phyloP scores from a whole-genome alignment of 306 rosid species.

The Pyrus pyrifolia region DNA sequence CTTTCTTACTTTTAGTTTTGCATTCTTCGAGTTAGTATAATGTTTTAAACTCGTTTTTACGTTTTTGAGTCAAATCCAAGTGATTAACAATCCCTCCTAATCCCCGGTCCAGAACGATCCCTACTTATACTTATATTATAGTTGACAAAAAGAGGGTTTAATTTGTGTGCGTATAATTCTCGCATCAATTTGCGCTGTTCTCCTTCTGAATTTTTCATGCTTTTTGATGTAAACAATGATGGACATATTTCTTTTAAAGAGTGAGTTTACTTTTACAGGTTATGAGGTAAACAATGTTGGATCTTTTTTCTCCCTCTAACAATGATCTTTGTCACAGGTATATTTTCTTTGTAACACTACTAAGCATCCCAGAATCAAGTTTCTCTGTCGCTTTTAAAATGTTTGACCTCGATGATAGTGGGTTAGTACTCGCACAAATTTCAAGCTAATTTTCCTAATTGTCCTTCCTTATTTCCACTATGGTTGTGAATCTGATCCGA shows the following conservation, averaged over 20 bases:
- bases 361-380: slow-evolving; percentile 87
- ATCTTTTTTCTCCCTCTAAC: neutral
- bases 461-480: neutral
- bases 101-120: no score
- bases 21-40: no score
- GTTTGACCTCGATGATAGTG: slow-evolving; percentile 68
- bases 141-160: no score
- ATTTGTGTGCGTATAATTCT: no score
- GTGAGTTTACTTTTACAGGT: slow-evolving; percentile 40
- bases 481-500: neutral
- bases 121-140: no score
- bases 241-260: slow-evolving; percentile 79
- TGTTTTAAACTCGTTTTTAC: no score
- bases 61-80: no score
- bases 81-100: no score
- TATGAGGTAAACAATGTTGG: neutral
- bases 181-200: slow-evolving; percentile 34
- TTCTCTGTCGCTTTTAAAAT: slow-evolving; percentile 67
- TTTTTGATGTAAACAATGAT: slow-evolving; percentile 71
- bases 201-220: slow-evolving; percentile 74
- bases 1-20: no score
- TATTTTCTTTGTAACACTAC: slow-evolving; percentile 76
- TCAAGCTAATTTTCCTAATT: neutral
- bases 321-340: slow-evolving; percentile 48
- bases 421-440: slow-evolving; percentile 44